Base-by-base conservation (phyloP, 176 grass and related monocot species). In the Aegilops tauschii region DNA sequence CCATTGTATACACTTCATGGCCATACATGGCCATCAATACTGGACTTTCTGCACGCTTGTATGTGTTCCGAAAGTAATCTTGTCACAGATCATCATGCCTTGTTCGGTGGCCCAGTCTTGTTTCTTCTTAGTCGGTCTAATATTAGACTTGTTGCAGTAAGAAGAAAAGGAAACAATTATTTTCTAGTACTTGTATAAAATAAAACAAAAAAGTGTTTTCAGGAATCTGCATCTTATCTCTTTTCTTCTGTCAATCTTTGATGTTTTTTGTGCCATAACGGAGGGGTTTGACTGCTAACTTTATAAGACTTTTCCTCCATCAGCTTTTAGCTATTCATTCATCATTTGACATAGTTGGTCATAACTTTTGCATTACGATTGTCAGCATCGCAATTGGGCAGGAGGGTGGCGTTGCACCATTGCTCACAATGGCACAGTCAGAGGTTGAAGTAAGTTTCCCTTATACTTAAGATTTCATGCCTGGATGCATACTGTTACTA, bases 351-450 rank as follows among this genome's bases (percentile, higher is more conserved):
- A 91, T 85, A 64, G 13, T 84, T 86, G 63, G 47, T 80, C 37
- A 87, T 65, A 69, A 65, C 50, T 61, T 82, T 82, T 54, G 79
- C 12, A 81, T 94, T 93, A 58, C 72, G 45, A 25, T 89, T 80
- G 30, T 71, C 67, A 99, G 97, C 89, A 99, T 99, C 83, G 97
- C 97, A 88, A 97, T 99, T 90, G 97, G 97, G 77, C 90, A 92
- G 81, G 94, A 94, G 86, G 97, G 97, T 65, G 97, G 97, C 31
- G 91, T 99, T 79, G 89, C 87, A 85, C 97, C 97, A 79, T 85
- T 99, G 92, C 92, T 99, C 77, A 93, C 89, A 64, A 84, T 99
- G 87, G 97, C 97, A 88, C 89, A 84, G 20, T 99, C 97, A 47
- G 92, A 99, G 77, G 84, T 85, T 82, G 97, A 97, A 94, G 97